phyloP scores from a whole-genome alignment of 1,139 yeast genomes.

The Saccharomyces hybrid region DNA sequence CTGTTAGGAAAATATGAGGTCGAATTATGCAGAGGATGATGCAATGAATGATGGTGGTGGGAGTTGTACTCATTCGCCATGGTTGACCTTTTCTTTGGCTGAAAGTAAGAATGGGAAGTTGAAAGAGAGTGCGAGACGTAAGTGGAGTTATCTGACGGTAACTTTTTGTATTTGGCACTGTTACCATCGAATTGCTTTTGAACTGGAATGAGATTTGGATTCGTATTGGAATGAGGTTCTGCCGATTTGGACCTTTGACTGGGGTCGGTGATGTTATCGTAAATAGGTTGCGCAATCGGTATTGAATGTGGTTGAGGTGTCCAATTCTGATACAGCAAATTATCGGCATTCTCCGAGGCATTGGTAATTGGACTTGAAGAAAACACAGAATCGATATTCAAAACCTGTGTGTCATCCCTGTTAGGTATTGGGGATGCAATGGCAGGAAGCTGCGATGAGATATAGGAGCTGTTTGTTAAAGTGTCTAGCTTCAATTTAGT shows the following conservation, averaged over 20 bases:
- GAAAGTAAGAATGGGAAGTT: neutral
- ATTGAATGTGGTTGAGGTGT: conserved; percentile 25
- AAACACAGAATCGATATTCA: conserved; percentile 17
- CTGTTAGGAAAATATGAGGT: neutral
- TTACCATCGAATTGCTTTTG: conserved; percentile 9
- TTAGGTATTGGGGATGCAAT: conserved; percentile 4
- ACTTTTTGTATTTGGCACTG: conserved; percentile 2
- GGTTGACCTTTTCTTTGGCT: conserved; percentile 3
- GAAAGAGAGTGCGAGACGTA: neutral
- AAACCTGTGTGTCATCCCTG: conserved; percentile 10
- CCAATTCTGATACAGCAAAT: conserved; percentile 21
- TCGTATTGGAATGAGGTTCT: conserved; percentile 29
- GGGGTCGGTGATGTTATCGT: conserved; percentile 22
- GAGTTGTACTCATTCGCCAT: conserved; percentile 6
- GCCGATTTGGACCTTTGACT: conserved; percentile 37
- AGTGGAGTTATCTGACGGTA: neutral
- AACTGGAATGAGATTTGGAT: conserved; percentile 13
- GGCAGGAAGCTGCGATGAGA: conserved; percentile 4
- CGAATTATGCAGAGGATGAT: neutral
- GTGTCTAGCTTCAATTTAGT: conserved; percentile 35
- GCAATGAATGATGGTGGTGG: neutral
- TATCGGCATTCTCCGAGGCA: conserved; percentile 5
- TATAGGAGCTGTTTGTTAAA: conserved; percentile 25
- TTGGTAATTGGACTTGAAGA: conserved; percentile 5
- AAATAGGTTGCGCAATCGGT: conserved; percentile 15